Evolutionary conservation across 495 filamentous ascomycete species (phyloP), one percentile per base, ranked within the genome.

Genomic region (Neurospora discreta): DNA sequence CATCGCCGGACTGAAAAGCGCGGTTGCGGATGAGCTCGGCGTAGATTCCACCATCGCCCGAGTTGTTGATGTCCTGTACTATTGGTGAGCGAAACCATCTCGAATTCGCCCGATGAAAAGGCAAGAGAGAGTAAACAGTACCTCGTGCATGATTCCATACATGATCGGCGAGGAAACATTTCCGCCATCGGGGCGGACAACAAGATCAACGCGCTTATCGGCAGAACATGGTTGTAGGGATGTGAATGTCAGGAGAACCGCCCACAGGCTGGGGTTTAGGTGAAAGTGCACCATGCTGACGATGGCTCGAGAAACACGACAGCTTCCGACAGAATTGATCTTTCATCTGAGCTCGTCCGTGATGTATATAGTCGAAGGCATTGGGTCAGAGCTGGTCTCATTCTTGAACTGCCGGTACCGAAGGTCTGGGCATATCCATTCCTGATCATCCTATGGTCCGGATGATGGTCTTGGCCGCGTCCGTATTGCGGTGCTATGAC

Each of bases 41-140:
- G 74, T 93, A 92, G 44, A 93, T 87, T 16, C 91, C 91, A 8
- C 91, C 91, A 76, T 93, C 91, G 9, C 90, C 90, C 26, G 88
- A 91, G 77, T 92, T 88, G 78, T 91, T 89, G 81, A 91, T 90
- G 77, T 91, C 89, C 87, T 90, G 33, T 18, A 44, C 18, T 5
- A 3, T 42, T 44, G 38, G 42, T 16, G 33, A 26, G 33, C 1
- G 7, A 20, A 1, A 42, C 8, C 33, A 7, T 60, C 13, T 16
- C 6, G 8, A 42, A n/a, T 0, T 4, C 7, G 10, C 40, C 16
- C 1, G 3, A 11, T 7, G 6, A 30, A 26, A 15, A 11, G 44
- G 44, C 20, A 15, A 39, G 11, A 9, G 30, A 39, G 6, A 26
- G 26, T 9, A 3, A 18, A 60, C 30, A 46, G 36, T 71, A 81